Evolutionary conservation across 2,329 filamentous ascomycete genomes (phyloP), one percentile per base, ranked within the genome.

Genomic region (Incumbomyces lentus): DNA sequence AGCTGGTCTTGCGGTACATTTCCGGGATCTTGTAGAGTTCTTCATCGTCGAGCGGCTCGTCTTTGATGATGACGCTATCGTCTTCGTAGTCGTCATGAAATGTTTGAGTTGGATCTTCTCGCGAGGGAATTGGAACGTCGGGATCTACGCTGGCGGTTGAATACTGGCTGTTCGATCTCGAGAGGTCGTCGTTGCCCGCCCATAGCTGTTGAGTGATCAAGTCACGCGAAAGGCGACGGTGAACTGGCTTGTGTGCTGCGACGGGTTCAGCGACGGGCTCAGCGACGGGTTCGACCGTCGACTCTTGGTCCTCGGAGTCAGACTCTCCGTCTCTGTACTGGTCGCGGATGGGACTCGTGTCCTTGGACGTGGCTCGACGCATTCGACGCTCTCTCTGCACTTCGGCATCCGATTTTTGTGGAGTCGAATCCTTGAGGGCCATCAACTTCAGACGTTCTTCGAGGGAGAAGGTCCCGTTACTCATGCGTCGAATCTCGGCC

Each of bases 401-500:
- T 60, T 82, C 79, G 2, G 75, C 78, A 31, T 78, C 77, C 1
- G 73, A 70, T 62, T 79, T 80, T 41, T 65, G 66, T 34, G 67
- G 66, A 16, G 69, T 69, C 48, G 82, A 79, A 46, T 84, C 78
- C 14, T 86, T 85, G 18, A 72, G 66, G 81, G 90, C 88, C 86
- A 95, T 92, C 40, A 94, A 74, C 59, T 83, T 82, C 43, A 95
- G 71, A 38, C 88, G 77, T 61, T 95, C 88, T 60, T 95, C 87
- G 2, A 95, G 71, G 0, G 87, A 79, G 80, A 95, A 87, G 51
- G 79, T 84, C 47, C 75, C 75, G 52, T 81, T 81, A 44, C 79
- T 79, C 60, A 92, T 82, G 56, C 77, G 84, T 47, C 86, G 78
- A 29, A 89, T 80, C 49, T 95, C 89, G 3, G 81, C 74, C 63